Conservation (phyloP, 1,284 basidiomycete species). For the Tetrapyrgos nigripes region DNA sequence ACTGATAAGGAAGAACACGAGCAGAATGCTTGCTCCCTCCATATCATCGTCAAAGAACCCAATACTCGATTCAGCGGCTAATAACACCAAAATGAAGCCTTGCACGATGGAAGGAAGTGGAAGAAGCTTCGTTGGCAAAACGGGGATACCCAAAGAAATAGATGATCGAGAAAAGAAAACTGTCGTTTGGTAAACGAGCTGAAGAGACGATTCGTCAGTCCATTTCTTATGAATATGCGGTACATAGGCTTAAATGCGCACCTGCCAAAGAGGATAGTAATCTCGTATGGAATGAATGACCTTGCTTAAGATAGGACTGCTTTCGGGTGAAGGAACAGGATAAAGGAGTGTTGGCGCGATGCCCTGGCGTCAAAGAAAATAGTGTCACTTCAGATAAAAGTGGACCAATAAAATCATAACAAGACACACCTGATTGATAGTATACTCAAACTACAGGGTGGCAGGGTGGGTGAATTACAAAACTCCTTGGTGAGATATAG, state of each 20-base stretch:
- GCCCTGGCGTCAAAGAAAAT: slow-evolving; percentile 54
- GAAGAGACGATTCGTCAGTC: slow-evolving; percentile 12
- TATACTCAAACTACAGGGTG: slow-evolving; percentile 81
- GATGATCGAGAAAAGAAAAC: slow-evolving; percentile 97
- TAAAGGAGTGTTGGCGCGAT: slow-evolving; percentile 93
- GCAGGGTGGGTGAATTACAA: slow-evolving; percentile 8
- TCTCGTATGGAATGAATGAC: slow-evolving; percentile 89
- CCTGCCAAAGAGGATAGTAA: slow-evolving; percentile 96
- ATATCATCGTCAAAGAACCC: slow-evolving; percentile 64
- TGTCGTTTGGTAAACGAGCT: slow-evolving; percentile 89
- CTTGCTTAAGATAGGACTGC: slow-evolving; percentile 69
- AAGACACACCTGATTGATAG: slow-evolving; percentile 80
- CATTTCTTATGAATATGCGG: not conserved
- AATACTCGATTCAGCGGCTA: slow-evolving; percentile 71
- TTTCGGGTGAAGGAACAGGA: slow-evolving; percentile 72
- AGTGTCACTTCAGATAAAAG: not conserved
- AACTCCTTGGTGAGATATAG: not conserved
- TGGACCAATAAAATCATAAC: not conserved
- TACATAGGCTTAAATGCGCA: slow-evolving; percentile 38
- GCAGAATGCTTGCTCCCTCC: slow-evolving; percentile 62
- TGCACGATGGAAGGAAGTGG: slow-evolving; percentile 79
- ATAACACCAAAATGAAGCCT: slow-evolving; percentile 61
- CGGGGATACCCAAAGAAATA: slow-evolving; percentile 86
- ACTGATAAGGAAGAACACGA: slow-evolving; percentile 82
- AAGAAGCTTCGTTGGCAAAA: slow-evolving; percentile 77